phyloP scores from a whole-genome alignment of 148 eudicot genomes.

The Rhododendron kiyosumense region DNA sequence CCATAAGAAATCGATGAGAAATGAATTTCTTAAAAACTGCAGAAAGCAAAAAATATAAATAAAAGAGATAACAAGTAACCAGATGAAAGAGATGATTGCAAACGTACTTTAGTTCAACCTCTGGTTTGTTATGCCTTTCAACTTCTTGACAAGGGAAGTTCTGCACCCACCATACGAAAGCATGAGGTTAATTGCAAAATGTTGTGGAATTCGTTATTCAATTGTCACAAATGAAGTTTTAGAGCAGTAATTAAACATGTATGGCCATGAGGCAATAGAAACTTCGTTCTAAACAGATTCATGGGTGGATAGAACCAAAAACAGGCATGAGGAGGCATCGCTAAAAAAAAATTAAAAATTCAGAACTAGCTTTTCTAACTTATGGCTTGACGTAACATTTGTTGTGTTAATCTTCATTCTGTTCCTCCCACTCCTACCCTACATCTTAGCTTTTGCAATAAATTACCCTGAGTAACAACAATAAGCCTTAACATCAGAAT shows the following conservation, averaged over 20 bases:
- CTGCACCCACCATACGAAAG: constrained; percentile 39
- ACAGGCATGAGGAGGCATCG: neutral
- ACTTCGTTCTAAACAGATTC: neutral
- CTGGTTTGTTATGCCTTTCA: constrained; percentile 97
- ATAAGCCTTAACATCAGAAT: neutral
- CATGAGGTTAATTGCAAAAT: neutral
- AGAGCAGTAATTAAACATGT: neutral
- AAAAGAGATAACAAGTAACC: neutral
- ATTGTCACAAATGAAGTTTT: neutral
- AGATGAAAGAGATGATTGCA: neutral
- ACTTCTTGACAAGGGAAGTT: constrained; percentile 99
- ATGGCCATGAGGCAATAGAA: neutral
- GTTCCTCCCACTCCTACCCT: neutral
- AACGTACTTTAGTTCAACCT: constrained; percentile 87
- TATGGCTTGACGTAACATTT: neutral
- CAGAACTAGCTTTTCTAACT: neutral
- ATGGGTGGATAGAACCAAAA: neutral
- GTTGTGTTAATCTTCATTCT: neutral
- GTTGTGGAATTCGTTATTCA: neutral
- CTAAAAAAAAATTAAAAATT: neutral
- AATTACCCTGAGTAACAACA: neutral
- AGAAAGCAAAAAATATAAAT: neutral
- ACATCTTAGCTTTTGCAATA: neutral
- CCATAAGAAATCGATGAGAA: neutral
- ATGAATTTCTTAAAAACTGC: neutral